phyloP scores from a whole-genome alignment of 805 yeast species.

The Kodamaea sagamina region DNA sequence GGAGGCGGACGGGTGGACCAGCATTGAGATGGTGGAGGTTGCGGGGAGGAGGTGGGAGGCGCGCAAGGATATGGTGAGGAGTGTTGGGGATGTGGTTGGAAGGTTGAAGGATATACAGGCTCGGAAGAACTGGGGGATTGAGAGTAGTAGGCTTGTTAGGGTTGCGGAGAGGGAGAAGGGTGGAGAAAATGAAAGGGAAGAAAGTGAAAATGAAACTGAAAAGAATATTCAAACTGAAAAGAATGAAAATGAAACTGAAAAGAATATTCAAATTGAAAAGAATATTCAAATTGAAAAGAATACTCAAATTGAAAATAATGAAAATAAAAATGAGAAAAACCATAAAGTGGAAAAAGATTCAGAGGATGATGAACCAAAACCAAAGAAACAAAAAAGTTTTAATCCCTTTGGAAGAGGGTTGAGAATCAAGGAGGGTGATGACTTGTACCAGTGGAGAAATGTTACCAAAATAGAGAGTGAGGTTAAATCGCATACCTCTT shows the following conservation, averaged over 20 bases:
- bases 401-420: constrained; percentile 94
- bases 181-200: constrained; percentile 24
- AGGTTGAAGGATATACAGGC: constrained; percentile 78
- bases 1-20: constrained; percentile 75
- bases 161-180: constrained; percentile 23
- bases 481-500: constrained; percentile 91
- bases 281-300: constrained; percentile 16
- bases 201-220: too few species aligned
- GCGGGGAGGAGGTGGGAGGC: constrained; percentile 87
- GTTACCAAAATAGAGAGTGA: constrained; percentile 86
- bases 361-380: constrained; percentile 13
- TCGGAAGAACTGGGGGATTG: constrained; percentile 65
- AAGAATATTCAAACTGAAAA: constrained; percentile 14
- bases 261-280: constrained; percentile 14
- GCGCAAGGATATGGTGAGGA: constrained; percentile 82
- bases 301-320: constrained; percentile 14
- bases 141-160: constrained; percentile 48
- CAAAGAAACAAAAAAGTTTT: constrained; percentile 52
- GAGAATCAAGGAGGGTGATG: constrained; percentile 86
- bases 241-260: constrained; percentile 19
- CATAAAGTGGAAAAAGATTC: constrained; percentile 18
- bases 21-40: constrained; percentile 89
- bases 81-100: constrained; percentile 72
- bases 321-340: too few species aligned
- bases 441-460: constrained; percentile 72